Conservation (phyloP, 2,329 filamentous ascomycete genomes). For the Clonostachys solani region DNA sequence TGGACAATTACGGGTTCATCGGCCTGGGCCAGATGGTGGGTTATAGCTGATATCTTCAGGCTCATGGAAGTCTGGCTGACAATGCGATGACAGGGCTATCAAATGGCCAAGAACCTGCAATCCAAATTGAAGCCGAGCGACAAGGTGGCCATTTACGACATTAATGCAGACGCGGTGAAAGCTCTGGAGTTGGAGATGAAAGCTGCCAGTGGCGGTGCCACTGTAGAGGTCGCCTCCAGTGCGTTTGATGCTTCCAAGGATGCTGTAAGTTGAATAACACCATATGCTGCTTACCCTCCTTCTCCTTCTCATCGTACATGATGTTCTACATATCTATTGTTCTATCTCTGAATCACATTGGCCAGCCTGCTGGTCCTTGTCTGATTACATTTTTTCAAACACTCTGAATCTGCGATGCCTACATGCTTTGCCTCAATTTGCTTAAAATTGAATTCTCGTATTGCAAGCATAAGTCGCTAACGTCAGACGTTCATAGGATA, state of each 20-base stretch:
- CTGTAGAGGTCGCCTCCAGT: conserved; percentile 36
- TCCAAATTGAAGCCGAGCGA: conserved; percentile 48
- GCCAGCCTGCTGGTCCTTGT: conserved; percentile 32
- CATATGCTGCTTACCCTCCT: background rate
- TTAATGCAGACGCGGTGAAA: conserved; percentile 44
- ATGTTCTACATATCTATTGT: conserved; percentile 15
- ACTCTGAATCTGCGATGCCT: conserved; percentile 45
- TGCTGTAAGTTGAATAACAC: conserved; percentile 35
- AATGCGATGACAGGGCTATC: conserved; percentile 41
- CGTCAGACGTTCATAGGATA: conserved; percentile 53
- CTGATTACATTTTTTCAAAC: conserved; percentile 46
- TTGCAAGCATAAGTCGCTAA: conserved; percentile 5
- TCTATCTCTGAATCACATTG: conserved; percentile 71
- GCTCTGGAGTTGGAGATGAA: conserved; percentile 43
- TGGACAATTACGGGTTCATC: conserved; percentile 55
- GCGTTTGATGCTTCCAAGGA: conserved; percentile 44
- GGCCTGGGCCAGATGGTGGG: conserved; percentile 58
- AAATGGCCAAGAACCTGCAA: conserved; percentile 61
- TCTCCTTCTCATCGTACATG: conserved; percentile 10
- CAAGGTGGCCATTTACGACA: conserved; percentile 49
- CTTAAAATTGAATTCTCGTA: conserved; percentile 1
- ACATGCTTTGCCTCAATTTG: too few species aligned
- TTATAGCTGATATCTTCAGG: background rate
- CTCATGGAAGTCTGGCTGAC: background rate
- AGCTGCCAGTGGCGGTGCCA: conserved; percentile 36